Conservation (phyloP, 2,329 filamentous ascomycete species). For the Coniochaeta sp. region DNA sequence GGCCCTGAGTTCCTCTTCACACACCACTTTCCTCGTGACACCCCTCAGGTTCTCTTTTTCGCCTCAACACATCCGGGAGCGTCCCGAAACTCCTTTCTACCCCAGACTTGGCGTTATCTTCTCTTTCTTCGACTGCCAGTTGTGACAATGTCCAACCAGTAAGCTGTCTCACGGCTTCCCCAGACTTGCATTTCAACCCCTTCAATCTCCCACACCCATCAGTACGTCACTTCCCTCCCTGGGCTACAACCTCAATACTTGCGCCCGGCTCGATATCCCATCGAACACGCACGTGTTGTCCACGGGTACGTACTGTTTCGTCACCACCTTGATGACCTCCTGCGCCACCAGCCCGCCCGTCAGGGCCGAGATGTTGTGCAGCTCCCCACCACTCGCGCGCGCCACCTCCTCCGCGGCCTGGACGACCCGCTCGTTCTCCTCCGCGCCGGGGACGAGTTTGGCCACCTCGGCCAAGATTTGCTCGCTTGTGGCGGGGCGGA, state of each 20-base stretch:
- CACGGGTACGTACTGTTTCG: slow-evolving; percentile 64
- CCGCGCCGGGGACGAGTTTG: slow-evolving; percentile 38
- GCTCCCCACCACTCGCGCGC: slow-evolving; percentile 72
- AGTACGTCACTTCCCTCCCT: background rate
- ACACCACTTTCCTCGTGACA: background rate
- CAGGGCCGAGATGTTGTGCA: slow-evolving; percentile 87
- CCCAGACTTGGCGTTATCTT: background rate
- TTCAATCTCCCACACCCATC: background rate
- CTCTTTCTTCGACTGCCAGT: background rate
- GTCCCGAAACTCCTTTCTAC: slow-evolving; percentile 2
- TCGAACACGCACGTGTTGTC: slow-evolving; percentile 67
- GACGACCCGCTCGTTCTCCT: slow-evolving; percentile 39
- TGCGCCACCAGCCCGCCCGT: slow-evolving; percentile 93
- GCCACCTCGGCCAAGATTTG: slow-evolving; percentile 45
- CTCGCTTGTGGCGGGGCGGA: slow-evolving; percentile 33
- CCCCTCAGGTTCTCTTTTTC: background rate
- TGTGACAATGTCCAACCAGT: background rate
- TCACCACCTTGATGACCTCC: slow-evolving; percentile 87
- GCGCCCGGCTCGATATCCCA: slow-evolving; percentile 56
- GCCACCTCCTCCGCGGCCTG: slow-evolving; percentile 60
- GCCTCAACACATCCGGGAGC: background rate
- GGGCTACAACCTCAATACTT: slow-evolving; percentile 46
- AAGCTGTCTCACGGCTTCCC: background rate
- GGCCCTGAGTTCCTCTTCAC: background rate
- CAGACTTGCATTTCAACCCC: too few relatives aligned